phyloP scores from a whole-genome alignment of 192 early-diverging fungal genomes.

The Coemansia sp. region DNA sequence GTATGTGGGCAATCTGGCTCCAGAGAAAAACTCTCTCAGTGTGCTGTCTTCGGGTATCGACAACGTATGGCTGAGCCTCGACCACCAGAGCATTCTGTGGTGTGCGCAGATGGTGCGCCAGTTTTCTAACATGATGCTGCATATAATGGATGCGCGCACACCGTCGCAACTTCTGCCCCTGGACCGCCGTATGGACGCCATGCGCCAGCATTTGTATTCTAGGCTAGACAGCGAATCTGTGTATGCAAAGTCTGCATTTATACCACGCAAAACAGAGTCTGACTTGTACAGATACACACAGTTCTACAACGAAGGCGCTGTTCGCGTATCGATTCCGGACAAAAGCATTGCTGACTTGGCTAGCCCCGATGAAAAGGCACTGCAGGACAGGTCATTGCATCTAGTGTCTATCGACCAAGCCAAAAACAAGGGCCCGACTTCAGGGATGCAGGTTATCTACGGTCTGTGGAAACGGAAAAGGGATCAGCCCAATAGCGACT shows the following conservation, averaged over 20 bases:
- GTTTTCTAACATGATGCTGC: constrained; percentile 60
- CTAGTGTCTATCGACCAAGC: constrained; percentile 19
- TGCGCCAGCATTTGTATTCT: constrained; percentile 61
- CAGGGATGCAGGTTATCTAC: constrained; percentile 29
- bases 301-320: constrained; percentile 4
- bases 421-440: too few relatives aligned
- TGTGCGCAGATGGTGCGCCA: constrained; percentile 86
- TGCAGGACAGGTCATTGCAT: constrained; percentile 15
- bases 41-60: constrained; percentile 78
- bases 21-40: constrained; percentile 70
- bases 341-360: constrained; percentile 5
- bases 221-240: constrained; percentile 45
- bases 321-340: constrained; percentile 15
- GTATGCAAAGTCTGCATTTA: background rate
- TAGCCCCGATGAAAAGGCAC: background rate
- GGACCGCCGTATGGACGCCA: constrained; percentile 64
- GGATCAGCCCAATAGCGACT: background rate
- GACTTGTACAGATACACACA: constrained; percentile 22
- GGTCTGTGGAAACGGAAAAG: background rate
- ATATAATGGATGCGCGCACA: constrained; percentile 63
- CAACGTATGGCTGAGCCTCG: constrained; percentile 83
- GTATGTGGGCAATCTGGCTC: constrained; percentile 67
- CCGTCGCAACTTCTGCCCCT: constrained; percentile 62
- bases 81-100: constrained; percentile 89
- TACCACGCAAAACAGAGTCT: background rate